phyloP scores from a whole-genome alignment of 306 rosid genomes.

The Macrotyloma uniflorum region DNA sequence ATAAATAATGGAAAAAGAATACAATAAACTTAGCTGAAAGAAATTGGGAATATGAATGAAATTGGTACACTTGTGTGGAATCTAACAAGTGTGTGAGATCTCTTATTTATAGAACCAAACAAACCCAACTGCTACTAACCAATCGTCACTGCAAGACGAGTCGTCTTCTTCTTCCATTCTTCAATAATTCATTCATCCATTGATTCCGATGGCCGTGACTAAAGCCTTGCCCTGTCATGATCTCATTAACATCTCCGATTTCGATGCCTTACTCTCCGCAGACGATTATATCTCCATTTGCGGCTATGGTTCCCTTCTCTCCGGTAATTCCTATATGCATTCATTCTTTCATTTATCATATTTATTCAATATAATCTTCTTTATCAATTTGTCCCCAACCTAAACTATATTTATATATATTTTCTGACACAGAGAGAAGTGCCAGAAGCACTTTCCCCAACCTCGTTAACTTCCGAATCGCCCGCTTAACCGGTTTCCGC shows the following conservation, averaged over 20 bases:
- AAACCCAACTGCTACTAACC: not conserved
- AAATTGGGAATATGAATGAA: not conserved
- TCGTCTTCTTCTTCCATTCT: not conserved
- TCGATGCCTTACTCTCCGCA: constrained; percentile 40
- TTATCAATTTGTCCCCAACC: too few species aligned
- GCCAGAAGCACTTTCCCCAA: constrained; percentile 84
- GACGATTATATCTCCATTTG: constrained; percentile 72
- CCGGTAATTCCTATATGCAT: constrained; percentile 47
- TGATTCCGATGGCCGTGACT: not conserved
- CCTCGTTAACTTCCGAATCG: constrained; percentile 70
- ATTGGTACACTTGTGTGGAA: not conserved
- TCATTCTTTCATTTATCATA: not conserved
- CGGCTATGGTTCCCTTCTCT: constrained; percentile 92
- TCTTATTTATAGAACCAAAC: not conserved
- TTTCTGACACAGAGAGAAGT: constrained; percentile 64
- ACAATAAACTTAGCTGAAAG: too few species aligned
- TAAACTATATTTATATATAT: too few species aligned
- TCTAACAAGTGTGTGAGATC: not conserved
- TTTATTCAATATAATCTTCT: not conserved
- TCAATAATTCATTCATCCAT: not conserved
- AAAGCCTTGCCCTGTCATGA: not conserved
- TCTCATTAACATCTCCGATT: not conserved
- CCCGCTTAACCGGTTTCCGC: constrained; percentile 75
- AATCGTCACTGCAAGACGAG: not conserved
- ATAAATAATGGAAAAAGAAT: too few species aligned